Base-by-base conservation (phyloP, 2,329 filamentous ascomycete species). In the Clonostachys sp. region DNA sequence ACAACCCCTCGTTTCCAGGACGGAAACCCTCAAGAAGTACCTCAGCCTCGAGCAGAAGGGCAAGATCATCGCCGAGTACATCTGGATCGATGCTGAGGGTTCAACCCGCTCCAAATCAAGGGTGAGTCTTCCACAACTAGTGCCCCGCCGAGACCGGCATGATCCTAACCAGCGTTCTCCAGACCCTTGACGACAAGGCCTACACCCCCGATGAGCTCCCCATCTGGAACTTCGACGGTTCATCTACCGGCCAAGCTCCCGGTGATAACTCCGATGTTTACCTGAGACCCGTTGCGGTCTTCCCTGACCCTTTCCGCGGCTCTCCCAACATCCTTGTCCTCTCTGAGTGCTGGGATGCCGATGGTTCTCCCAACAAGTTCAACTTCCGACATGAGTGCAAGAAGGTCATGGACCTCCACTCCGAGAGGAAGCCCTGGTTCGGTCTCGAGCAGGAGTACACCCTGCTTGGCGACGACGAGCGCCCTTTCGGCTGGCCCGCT, bases 221-320 rank as follows among this genome's bases (percentile, higher is more conserved):
- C 47, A 71, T 73, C 54, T 78, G 74, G 74, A 78, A 77, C 68
- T 78, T 78, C 47, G 74, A 78, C 48, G 92, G 92, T 63, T 96
- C 90, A 49, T 96, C 91, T 13, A 96, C 91, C 57, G 85, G 81
- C 58, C 92, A 97, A 73, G 92, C 92, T 44, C 89, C 90, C 39
- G 91, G 91, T 61, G 88, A 95, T 71, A 94, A 97, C 83, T 96
- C 90, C 43, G 92, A 97, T 73, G 89, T 96, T 77, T 96, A 96
- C 82, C 89, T 97, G 59, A 87, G 89, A 65, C 91, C 91, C 50
- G 83, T 88, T 53, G 89, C 91, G 59, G 84, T 91, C 73, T 96
- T 83, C 82, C 87, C 90, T 58, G 91, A 96, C 56, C 92, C 92
- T 51, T 92, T 96, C 86, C 88, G 91, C 58, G 81, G 84, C 52